Conservation (phyloP, 2,329 filamentous ascomycete species). For the Leptographium procerum region DNA sequence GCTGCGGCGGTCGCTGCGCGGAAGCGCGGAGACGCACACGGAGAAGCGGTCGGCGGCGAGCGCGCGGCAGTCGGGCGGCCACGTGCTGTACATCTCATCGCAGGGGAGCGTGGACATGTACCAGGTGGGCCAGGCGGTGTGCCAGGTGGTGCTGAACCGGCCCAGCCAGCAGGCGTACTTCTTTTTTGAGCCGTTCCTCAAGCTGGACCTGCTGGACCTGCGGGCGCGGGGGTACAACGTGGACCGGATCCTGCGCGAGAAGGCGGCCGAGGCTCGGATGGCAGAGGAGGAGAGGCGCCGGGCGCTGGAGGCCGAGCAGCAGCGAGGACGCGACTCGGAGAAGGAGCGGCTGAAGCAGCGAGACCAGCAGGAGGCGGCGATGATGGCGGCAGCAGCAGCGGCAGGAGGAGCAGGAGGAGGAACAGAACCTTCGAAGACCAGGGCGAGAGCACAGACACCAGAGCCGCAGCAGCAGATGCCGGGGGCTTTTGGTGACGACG, state of each 20-base stretch:
- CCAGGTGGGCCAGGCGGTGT: conserved; percentile 81
- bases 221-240: conserved; percentile 91
- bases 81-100: conserved; percentile 65
- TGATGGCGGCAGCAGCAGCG: conserved; percentile 18
- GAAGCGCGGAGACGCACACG: conserved; percentile 50
- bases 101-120: conserved; percentile 62
- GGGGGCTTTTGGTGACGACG: conserved; percentile 54
- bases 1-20: conserved; percentile 63
- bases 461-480: conserved; percentile 50
- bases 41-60: conserved; percentile 68
- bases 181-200: conserved; percentile 83
- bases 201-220: conserved; percentile 70
- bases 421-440: background rate
- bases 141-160: conserved; percentile 65
- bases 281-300: conserved; percentile 73
- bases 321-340: conserved; percentile 48
- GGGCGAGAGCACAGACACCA: conserved; percentile 1
- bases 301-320: conserved; percentile 61
- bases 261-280: conserved; percentile 76
- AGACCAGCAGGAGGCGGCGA: background rate
- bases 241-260: conserved; percentile 79
- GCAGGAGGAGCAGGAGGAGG: background rate
- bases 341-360: conserved; percentile 25
- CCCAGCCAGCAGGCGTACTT: conserved; percentile 83
- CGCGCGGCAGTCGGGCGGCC: conserved; percentile 34